Percentiles rank a stretch among this genome's conserved stretches.
Conservation (phyloP, 331 rosid genomes). For the Phaseolus coccineus region DNA sequence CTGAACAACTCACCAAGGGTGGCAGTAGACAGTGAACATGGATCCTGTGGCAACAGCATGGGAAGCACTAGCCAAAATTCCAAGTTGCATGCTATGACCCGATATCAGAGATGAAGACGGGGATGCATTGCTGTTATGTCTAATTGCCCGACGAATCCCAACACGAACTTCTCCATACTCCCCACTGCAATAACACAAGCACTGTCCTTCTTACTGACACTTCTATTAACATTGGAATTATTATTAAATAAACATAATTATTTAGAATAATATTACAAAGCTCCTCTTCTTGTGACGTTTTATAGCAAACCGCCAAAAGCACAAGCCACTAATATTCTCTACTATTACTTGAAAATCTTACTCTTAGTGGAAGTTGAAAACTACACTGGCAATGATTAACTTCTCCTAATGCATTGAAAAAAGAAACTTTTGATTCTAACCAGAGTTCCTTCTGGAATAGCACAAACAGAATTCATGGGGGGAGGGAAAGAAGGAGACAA, state of each 20-base stretch:
- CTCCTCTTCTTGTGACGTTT: slow-evolving; percentile 4
- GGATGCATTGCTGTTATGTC: slow-evolving; percentile 41
- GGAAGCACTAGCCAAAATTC: slow-evolving; percentile 58
- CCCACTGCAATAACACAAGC: slow-evolving; percentile 55
- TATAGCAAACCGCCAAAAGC: neutral
- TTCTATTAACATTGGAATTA: neutral
- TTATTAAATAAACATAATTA: neutral
- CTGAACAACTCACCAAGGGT: slow-evolving; percentile 68
- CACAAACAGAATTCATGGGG: neutral
- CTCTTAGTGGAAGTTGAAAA: slow-evolving; percentile 23
- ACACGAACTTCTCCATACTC: slow-evolving; percentile 62
- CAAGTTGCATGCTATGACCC: slow-evolving; percentile 66
- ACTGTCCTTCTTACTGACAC: slow-evolving; percentile 16
- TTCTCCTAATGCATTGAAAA: neutral
- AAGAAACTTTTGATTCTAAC: neutral
- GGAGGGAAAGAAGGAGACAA: neutral
- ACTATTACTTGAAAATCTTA: neutral
- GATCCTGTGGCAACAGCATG: slow-evolving; percentile 61
- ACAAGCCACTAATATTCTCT: neutral
- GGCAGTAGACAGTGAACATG: slow-evolving; percentile 64
- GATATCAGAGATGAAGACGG: slow-evolving; percentile 56
- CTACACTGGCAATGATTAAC: neutral
- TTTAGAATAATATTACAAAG: neutral
- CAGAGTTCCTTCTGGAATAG: neutral
- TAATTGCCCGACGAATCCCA: slow-evolving; percentile 59